These are phyloP conservation scores for Lepidium didymum DNA, from an alignment of 345 rosid genomes.

Conservation along the genomic window DNA sequence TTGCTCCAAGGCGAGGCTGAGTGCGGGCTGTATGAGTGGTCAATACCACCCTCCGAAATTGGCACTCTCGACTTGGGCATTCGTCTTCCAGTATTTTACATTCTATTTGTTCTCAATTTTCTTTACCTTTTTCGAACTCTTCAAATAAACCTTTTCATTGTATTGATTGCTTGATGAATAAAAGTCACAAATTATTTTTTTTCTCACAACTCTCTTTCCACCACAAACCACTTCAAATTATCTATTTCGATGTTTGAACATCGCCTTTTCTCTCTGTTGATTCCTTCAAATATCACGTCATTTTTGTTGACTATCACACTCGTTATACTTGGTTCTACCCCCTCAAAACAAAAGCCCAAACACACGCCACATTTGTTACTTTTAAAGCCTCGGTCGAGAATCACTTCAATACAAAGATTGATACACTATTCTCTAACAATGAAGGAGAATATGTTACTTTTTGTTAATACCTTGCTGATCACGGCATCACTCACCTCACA, in stretches of 20 bases:
- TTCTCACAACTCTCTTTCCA: too few species aligned
- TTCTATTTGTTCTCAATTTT: too few species aligned
- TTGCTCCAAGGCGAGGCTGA: too few species aligned
- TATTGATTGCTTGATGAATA: not conserved
- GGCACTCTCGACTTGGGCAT: too few species aligned
- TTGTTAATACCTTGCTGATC: accelerated
- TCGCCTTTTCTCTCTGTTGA: not conserved
- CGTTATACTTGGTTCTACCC: not conserved
- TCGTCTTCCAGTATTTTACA: too few species aligned
- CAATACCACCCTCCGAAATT: too few species aligned
- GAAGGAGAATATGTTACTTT: not conserved
- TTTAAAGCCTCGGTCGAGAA: not conserved
- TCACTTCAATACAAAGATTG: not conserved
- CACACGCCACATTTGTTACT: not conserved
- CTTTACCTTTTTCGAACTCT: not conserved
- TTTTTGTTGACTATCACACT: not conserved
- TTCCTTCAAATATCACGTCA: not conserved
- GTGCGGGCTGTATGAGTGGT: too few species aligned
- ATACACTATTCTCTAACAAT: not conserved
- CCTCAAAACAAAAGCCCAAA: not conserved
- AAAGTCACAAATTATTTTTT: not conserved
- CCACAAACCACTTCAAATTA: not conserved
- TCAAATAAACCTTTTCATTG: not conserved
- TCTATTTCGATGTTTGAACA: not conserved
- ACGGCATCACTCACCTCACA: not conserved